phyloP scores from a whole-genome alignment of 495 filamentous ascomycete genomes.

The Filosporella fistucella region DNA sequence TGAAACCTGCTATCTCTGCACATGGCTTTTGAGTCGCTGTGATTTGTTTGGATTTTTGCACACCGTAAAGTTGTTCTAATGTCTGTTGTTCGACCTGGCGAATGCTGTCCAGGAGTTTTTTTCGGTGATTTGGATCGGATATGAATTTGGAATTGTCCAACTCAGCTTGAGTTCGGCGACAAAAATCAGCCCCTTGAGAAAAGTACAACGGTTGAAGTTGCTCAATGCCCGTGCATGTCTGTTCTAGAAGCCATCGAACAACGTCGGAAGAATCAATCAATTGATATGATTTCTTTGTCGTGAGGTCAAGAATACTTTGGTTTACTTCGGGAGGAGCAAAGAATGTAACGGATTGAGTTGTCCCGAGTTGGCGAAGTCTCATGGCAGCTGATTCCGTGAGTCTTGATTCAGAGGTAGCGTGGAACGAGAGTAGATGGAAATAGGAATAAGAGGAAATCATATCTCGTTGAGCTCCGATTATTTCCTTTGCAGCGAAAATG shows the following conservation, averaged over 20 bases:
- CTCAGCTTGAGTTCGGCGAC: conserved; percentile 29
- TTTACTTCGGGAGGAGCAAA: conserved; percentile 43
- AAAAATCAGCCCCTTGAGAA: conserved; percentile 54
- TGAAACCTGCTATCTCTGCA: conserved; percentile 19
- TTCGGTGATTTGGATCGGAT: conserved; percentile 20
- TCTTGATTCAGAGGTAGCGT: neutral
- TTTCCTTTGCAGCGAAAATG: no score
- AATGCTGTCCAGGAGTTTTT: conserved; percentile 32
- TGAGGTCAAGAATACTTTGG: conserved; percentile 29
- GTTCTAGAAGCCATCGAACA: conserved; percentile 54
- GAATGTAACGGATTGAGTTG: conserved; percentile 34
- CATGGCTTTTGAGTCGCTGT: conserved; percentile 1
- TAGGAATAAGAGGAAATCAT: no score
- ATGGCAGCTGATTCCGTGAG: conserved; percentile 53
- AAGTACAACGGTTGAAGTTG: conserved; percentile 51
- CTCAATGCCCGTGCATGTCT: conserved; percentile 52
- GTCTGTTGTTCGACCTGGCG: conserved; percentile 38
- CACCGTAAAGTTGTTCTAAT: conserved; percentile 40
- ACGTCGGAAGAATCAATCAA: conserved; percentile 19
- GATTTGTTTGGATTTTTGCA: conserved; percentile 15
- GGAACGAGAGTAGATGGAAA: no score
- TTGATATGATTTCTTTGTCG: no score
- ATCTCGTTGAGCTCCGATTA: no score
- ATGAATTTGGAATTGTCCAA: conserved; percentile 24
- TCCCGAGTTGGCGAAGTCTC: conserved; percentile 36